These are phyloP conservation scores for Nicotiana attenuata DNA, from an alignment of 257 asterid genomes.

Conservation along the genomic window DNA sequence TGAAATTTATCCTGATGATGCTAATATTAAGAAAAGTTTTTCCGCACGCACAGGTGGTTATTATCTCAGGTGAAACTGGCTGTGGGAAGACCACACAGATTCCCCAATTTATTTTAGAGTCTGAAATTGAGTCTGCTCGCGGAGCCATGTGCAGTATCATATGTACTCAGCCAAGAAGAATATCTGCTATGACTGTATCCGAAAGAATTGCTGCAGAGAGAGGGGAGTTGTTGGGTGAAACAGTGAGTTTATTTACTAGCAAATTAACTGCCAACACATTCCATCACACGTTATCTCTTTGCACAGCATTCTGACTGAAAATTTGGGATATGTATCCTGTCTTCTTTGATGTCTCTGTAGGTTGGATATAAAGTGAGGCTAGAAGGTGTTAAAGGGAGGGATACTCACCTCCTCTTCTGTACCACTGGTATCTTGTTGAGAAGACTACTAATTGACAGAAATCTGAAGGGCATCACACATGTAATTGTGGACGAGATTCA, in stretches of 20 bases:
- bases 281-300: not conserved
- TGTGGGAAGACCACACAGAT: conserved; percentile 99
- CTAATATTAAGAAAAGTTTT: conserved; percentile 17
- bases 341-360: conserved; percentile 35
- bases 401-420: conserved; percentile 95
- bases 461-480: conserved; percentile 83
- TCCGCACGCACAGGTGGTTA: conserved; percentile 56
- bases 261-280: not conserved
- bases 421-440: conserved; percentile 95
- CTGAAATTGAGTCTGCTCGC: conserved; percentile 56
- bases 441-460: conserved; percentile 72
- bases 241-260: conserved; percentile 46
- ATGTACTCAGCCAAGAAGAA: conserved; percentile 91
- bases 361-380: conserved; percentile 93
- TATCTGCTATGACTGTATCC: conserved; percentile 93
- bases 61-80: conserved; percentile 98
- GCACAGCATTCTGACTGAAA: not conserved
- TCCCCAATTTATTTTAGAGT: conserved; percentile 87
- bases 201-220: conserved; percentile 93
- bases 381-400: conserved; percentile 93
- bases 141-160: conserved; percentile 79
- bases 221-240: conserved; percentile 91
- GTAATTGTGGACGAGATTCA: conserved; percentile 94
- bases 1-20: not conserved
- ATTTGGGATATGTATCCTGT: not conserved